Evolutionary conservation across 2,329 filamentous ascomycete species (phyloP).

Genomic region (Cytospora schulzeri): DNA sequence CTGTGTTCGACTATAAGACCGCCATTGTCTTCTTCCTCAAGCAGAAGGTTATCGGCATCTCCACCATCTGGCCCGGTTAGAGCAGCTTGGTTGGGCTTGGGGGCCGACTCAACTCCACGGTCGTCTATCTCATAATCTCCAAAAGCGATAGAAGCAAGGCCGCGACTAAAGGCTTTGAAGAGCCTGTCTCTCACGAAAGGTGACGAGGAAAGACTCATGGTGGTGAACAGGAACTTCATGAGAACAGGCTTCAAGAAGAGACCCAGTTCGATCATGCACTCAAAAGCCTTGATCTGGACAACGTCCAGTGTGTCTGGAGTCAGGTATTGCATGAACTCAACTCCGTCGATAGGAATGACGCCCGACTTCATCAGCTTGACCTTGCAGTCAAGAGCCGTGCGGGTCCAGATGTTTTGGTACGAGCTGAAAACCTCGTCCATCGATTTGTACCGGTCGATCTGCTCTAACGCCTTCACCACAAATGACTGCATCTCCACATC

Average conservation of each 20-base stretch:
- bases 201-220: slow-evolving; percentile 63
- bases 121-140: slow-evolving; percentile 48
- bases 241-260: slow-evolving; percentile 58
- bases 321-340: slow-evolving; percentile 65
- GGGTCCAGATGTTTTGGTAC: slow-evolving; percentile 68
- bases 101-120: slow-evolving; percentile 8
- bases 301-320: slow-evolving; percentile 65
- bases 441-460: slow-evolving; percentile 67
- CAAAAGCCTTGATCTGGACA: slow-evolving; percentile 67
- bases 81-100: slow-evolving; percentile 8
- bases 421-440: slow-evolving; percentile 71
- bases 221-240: slow-evolving; percentile 58
- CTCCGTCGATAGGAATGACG: slow-evolving; percentile 55
- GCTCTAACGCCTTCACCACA: slow-evolving; percentile 56
- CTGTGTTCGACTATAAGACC: slow-evolving; percentile 53
- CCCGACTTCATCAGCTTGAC: slow-evolving; percentile 65
- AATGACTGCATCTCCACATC: slow-evolving; percentile 49
- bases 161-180: slow-evolving; percentile 60
- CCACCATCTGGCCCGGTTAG: slow-evolving; percentile 2
- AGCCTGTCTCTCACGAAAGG: slow-evolving; percentile 63
- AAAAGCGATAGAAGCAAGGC: slow-evolving; percentile 65
- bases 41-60: slow-evolving; percentile 18
- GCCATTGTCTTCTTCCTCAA: slow-evolving; percentile 38
- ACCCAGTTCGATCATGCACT: slow-evolving; percentile 65
- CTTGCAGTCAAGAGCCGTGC: slow-evolving; percentile 63